phyloP scores from a whole-genome alignment of 2,329 filamentous ascomycete genomes.

The Parafenestella ontariensis region DNA sequence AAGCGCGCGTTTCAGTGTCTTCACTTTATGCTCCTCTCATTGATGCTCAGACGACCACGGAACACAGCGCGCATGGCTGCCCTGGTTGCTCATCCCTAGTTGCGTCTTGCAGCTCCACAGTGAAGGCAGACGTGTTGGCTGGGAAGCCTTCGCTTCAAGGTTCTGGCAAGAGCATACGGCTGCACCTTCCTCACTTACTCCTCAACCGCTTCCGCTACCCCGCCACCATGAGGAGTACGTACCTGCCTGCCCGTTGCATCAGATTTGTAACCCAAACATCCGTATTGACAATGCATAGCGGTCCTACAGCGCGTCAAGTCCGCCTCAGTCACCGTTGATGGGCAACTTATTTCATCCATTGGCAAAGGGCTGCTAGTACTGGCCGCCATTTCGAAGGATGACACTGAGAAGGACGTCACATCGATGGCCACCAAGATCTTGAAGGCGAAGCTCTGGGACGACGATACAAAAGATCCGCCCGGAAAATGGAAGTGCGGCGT shows the following conservation, averaged over 20 bases:
- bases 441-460: conserved; percentile 91
- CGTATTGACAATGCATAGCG: conserved; percentile 60
- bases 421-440: conserved; percentile 83
- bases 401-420: conserved; percentile 88
- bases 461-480: conserved; percentile 66
- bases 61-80: background rate
- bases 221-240: conserved; percentile 30
- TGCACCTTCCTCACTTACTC: conserved; percentile 6
- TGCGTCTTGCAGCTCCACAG: background rate
- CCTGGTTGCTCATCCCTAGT: background rate
- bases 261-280: conserved; percentile 23
- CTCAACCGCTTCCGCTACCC: conserved; percentile 11
- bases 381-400: conserved; percentile 87
- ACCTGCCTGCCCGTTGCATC: conserved; percentile 22
- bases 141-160: background rate
- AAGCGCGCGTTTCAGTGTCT: conserved; percentile 7
- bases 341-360: conserved; percentile 87
- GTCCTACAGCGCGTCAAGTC: conserved; percentile 94
- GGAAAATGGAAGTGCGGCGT: conserved; percentile 89
- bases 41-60: background rate
- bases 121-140: background rate
- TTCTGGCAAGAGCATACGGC: background rate
- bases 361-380: conserved; percentile 89
- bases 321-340: conserved; percentile 93
- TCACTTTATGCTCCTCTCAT: conserved; percentile 11